phyloP scores from a whole-genome alignment of 2,329 filamentous ascomycete genomes.

The Pseudogymnoascus sp. region DNA sequence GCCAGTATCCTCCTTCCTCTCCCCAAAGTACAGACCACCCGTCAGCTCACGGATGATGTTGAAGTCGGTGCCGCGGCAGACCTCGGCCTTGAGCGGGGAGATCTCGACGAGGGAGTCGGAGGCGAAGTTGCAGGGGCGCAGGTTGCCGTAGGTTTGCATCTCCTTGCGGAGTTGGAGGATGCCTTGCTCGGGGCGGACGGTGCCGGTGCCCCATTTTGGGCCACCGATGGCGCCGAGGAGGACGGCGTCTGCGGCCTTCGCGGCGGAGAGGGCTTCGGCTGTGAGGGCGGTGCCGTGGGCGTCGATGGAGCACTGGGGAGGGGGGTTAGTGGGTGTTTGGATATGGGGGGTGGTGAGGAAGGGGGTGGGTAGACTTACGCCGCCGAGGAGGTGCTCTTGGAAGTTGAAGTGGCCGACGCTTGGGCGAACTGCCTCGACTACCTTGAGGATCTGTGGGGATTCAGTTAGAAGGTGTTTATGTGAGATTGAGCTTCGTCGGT shows the following conservation, averaged over 20 bases:
- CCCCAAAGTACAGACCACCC: slow-evolving; percentile 91
- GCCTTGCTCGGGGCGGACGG: slow-evolving; percentile 85
- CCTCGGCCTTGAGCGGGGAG: slow-evolving; percentile 77
- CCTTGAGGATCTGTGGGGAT: slow-evolving; percentile 62
- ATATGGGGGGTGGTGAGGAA: slow-evolving; percentile 9
- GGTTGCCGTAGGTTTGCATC: slow-evolving; percentile 88
- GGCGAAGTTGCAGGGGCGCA: slow-evolving; percentile 92
- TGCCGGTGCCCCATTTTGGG: slow-evolving; percentile 89
- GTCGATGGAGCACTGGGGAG: slow-evolving; percentile 73
- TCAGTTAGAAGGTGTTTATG: not conserved
- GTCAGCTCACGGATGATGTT: slow-evolving; percentile 89
- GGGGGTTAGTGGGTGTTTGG: not conserved
- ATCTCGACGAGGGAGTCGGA: slow-evolving; percentile 74
- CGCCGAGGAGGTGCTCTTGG: slow-evolving; percentile 81
- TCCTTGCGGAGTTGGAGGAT: slow-evolving; percentile 87
- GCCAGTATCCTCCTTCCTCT: slow-evolving; percentile 71
- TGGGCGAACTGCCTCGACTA: slow-evolving; percentile 63
- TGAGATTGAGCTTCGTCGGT: not conserved
- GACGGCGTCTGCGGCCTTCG: slow-evolving; percentile 79
- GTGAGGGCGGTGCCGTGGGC: slow-evolving; percentile 71
- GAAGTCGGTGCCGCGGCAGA: slow-evolving; percentile 84
- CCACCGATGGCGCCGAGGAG: slow-evolving; percentile 91
- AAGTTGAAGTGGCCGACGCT: slow-evolving; percentile 75
- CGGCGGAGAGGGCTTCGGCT: slow-evolving; percentile 71
- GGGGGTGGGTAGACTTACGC: slow-evolving; percentile 52